Evolutionary conservation across 495 filamentous ascomycete genomes (phyloP), one percentile per base, ranked within the genome.

Genomic region (Darksidea phi): DNA sequence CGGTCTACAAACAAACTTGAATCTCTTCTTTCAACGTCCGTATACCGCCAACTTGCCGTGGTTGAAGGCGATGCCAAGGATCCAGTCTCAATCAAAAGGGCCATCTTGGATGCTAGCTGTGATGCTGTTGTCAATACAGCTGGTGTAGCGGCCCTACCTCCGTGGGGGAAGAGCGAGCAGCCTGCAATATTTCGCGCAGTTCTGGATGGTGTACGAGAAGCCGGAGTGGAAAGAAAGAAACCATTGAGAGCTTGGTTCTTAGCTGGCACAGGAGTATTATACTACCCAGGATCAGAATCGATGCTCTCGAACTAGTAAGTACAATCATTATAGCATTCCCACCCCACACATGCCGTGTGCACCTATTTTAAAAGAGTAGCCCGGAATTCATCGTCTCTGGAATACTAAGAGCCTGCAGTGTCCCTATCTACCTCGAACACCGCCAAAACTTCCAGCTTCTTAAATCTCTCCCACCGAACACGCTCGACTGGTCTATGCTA

Each of bases 51-150:
- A 24, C 37, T 68, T 49, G 65, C 56, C 13, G 59, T 79, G 25
- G 69, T 77, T 32, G 57, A 57, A 11, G 77, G 77, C 15, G 67
- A 77, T 57, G 77, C 74, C n/a, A 77, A 55, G 45, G 69, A 78
- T 48, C 17, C 67, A 7, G 43, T 47, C 48, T 57, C 66, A 24
- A 71, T 79, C 55, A 71, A 69, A 51, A 51, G 64, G 6, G 73
- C 75, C 6, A 69, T 74, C 20, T 20, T 71, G 17, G 64, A 66
- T 12, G 54, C 72, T 48, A 51, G 69, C 52, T 76, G 76, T 52
- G 71, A 77, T 56, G 77, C 69, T 6, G 68, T 79, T 36, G 62
- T 78, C 48, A 76, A 73, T 58, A 67, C 71, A 5, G 76, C 77
- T 1, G 76, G 76, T 23, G 47, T 66, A 37, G 63, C 57, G 18